These are phyloP conservation scores for Bipolaris zeicola DNA, from an alignment of 2,329 filamentous ascomycete species.

Conservation along the genomic window DNA sequence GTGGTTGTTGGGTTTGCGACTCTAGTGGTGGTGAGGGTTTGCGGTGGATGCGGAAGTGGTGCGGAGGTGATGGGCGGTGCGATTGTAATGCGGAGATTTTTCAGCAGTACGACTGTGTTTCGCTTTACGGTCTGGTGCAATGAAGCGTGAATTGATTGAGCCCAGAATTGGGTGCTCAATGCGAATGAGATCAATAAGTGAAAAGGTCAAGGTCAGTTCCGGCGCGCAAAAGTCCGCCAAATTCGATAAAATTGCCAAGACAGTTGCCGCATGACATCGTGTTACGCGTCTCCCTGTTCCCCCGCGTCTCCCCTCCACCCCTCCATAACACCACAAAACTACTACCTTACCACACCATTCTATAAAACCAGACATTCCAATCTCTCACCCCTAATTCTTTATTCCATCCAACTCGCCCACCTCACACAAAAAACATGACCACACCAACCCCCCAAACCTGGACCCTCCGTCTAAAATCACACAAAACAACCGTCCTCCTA, in stretches of 20 bases:
- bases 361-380: too few relatives aligned
- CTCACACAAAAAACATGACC: conserved; percentile 19
- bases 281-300: background rate
- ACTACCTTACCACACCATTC: too few relatives aligned
- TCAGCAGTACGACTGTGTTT: background rate
- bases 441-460: conserved; percentile 38
- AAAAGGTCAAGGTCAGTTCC: background rate
- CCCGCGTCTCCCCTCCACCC: conserved; percentile 1
- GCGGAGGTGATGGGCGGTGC: conserved; percentile 11
- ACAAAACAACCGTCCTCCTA: conserved; percentile 54
- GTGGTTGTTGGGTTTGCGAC: background rate
- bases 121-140: too few relatives aligned
- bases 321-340: too few relatives aligned
- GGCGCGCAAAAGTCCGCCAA: background rate
- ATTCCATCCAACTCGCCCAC: background rate
- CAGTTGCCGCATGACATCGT: conserved; percentile 7
- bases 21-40: conserved; percentile 6
- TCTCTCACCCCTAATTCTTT: background rate
- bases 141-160: background rate
- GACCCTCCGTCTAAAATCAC: conserved; percentile 56
- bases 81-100: background rate
- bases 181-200: background rate
- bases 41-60: conserved; percentile 21
- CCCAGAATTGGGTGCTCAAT: background rate
- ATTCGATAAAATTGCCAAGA: conserved; percentile 25